Base-by-base conservation (phyloP, 2,329 filamentous ascomycete species). In the Aureobasidium zeae region DNA sequence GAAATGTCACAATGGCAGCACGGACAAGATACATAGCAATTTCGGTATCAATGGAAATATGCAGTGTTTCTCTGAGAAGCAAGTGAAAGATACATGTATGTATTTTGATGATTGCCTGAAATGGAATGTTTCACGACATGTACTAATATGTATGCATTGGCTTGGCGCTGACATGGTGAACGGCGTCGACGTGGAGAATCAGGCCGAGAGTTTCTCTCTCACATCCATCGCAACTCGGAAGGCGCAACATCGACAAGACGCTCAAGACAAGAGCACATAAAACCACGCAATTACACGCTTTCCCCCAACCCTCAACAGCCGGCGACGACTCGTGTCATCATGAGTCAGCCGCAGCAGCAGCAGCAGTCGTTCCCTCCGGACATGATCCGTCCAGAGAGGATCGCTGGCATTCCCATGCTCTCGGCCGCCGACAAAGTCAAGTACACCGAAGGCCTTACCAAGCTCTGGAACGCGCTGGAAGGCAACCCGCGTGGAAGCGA, bases 321-420 rank as follows among this genome's bases (percentile, higher is more conserved):
- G n/a, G 21, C 16, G 21, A 42, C 38, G 29, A 26, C 29, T n/a
- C n/a, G n/a, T n/a, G 26, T 42, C 29, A 33, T 33, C 38, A 44
- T 44, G 39, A 44, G 39, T 29, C 39, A 44, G 35, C 12, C 39
- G 29, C 22, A 7, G 21, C 24, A 13, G 21, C 30, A 22, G 8
- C 24, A 30, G 30, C 29, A 28, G 10, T 16, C 16, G 22, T 44
- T 34, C 17, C 39, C 39, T 29, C 39, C 31, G 24, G 49, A 48
- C 16, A 48, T 50, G 49, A 48, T 50, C 30, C 44, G 45, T 12
- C 49, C 49, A n/a, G 46, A 50, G 30, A 47, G 46, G 19, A 46
- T 50, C 10, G 25, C 36, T 5, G 13, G 26, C 16, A 46, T 50
- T 16, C 48, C 48, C 25, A 50, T 48, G 22, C 43, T 50, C 17